These are phyloP conservation scores for Solanum sejunctum DNA, from an alignment of 257 asterid genomes.

Conservation along the genomic window DNA sequence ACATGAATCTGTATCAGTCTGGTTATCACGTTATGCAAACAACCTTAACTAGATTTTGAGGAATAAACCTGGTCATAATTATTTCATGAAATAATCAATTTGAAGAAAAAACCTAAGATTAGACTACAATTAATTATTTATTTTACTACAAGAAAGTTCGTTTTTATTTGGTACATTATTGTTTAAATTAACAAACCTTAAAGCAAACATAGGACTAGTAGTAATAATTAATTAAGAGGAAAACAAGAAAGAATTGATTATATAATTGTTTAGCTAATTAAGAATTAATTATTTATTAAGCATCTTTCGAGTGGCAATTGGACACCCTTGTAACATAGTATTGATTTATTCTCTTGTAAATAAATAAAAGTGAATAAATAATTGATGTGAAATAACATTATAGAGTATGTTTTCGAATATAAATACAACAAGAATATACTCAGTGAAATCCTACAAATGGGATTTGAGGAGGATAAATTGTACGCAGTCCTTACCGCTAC, in stretches of 20 bases:
- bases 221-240: background rate
- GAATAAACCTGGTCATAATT: background rate
- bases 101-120: background rate
- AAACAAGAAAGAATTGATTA: background rate
- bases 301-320: background rate
- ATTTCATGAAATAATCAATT: background rate
- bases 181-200: background rate
- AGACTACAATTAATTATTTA: background rate
- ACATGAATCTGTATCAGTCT: no score
- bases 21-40: background rate
- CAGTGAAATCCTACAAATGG: no score
- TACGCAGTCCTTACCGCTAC: no score
- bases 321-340: background rate
- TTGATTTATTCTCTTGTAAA: background rate
- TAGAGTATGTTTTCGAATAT: no score
- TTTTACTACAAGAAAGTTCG: background rate
- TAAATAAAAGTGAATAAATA: background rate
- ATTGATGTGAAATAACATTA: constrained; percentile 5
- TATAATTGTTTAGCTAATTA: background rate
- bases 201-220: background rate
- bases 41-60: background rate
- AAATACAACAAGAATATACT: no score
- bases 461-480: no score
- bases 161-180: background rate
- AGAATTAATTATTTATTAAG: background rate